phyloP scores from a whole-genome alignment of 805 yeast genomes.

The Tetrapisispora taiwanensis region DNA sequence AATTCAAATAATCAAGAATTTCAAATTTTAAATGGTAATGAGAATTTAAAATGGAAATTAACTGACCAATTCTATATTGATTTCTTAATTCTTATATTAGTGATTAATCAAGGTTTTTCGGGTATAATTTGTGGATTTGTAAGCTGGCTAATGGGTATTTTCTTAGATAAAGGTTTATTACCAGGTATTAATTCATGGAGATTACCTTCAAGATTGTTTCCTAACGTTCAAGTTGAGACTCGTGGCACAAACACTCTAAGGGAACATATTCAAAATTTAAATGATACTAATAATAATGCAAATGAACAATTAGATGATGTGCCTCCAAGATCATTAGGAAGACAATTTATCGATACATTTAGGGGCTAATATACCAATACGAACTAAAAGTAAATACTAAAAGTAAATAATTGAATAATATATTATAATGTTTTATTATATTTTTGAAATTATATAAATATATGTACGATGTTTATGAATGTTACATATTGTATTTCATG shows the following conservation, averaged over 20 bases:
- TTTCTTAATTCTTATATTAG: slow-evolving; percentile 27
- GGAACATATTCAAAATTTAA: neutral
- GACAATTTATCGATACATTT: slow-evolving; percentile 52
- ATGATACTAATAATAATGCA: neutral
- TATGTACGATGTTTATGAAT: too few species aligned
- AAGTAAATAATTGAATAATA: too few species aligned
- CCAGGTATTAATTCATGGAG: slow-evolving; percentile 33
- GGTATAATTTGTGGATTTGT: slow-evolving; percentile 32
- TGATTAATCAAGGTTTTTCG: slow-evolving; percentile 35
- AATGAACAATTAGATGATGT: slow-evolving; percentile 31
- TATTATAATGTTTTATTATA: too few species aligned
- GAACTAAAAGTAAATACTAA: too few species aligned
- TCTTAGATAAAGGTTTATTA: slow-evolving; percentile 34
- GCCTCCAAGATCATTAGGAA: slow-evolving; percentile 51
- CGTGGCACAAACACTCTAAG: slow-evolving; percentile 4
- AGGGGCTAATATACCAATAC: slow-evolving; percentile 27
- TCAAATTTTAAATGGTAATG: slow-evolving; percentile 10
- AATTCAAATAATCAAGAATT: slow-evolving; percentile 4
- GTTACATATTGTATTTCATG: neutral
- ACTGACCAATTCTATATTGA: slow-evolving; percentile 29
- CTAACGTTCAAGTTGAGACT: neutral
- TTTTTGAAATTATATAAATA: too few species aligned
- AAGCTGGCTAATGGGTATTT: slow-evolving; percentile 37
- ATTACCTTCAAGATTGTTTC: slow-evolving; percentile 22
- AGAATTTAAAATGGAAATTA: slow-evolving; percentile 13